Conservation (phyloP, 768 basidiomycete species). For the Leucocoprinus sp. region DNA sequence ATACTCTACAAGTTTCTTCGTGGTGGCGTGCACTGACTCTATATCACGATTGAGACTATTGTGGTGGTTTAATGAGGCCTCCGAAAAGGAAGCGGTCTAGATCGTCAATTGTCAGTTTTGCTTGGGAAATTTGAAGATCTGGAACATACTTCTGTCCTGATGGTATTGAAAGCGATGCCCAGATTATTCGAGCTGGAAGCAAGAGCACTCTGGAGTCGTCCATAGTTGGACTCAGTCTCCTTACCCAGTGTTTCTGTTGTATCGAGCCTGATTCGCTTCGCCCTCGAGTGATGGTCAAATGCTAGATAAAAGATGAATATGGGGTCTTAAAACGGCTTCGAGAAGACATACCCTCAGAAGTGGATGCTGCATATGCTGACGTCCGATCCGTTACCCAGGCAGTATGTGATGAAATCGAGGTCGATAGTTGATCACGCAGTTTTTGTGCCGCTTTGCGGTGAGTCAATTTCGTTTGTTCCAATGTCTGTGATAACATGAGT, state of each 20-base stretch:
- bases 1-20: conserved; percentile 42
- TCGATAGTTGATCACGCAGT: conserved; percentile 6
- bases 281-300: conserved; percentile 50
- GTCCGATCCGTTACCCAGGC: conserved; percentile 5
- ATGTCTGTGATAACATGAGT: not conserved
- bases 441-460: conserved; percentile 3
- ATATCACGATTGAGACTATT: conserved; percentile 26
- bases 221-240: conserved; percentile 45
- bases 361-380: conserved; percentile 5
- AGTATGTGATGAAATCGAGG: conserved; percentile 8
- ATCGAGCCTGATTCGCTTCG: conserved; percentile 64
- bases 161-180: conserved; percentile 29
- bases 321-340: not conserved
- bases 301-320: conserved; percentile 27
- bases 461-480: not conserved
- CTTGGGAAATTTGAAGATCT: not conserved
- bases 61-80: conserved; percentile 2
- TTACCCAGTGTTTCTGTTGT: conserved; percentile 40
- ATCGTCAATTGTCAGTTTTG: not conserved
- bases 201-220: conserved; percentile 12
- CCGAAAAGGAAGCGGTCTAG: conserved; percentile 34
- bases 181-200: conserved; percentile 29
- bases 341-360: conserved; percentile 14
- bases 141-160: conserved; percentile 44
- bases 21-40: conserved; percentile 39